These are phyloP conservation scores for Delonix regia DNA, from an alignment of 306 rosid genomes.

Conservation along the genomic window DNA sequence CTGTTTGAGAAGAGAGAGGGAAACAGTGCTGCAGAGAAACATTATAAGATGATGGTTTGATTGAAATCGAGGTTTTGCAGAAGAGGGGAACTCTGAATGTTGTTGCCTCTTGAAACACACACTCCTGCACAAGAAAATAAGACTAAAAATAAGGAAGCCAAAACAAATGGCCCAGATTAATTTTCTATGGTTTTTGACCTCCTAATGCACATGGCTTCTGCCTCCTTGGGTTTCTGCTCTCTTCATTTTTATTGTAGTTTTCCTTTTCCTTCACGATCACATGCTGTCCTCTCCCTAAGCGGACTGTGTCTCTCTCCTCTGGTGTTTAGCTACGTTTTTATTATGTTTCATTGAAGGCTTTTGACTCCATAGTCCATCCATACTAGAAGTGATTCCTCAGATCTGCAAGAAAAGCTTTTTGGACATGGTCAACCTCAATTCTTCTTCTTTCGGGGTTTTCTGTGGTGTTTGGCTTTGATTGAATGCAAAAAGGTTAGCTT, in stretches of 20 bases:
- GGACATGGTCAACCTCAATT: constrained; percentile 51
- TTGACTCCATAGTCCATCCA: constrained; percentile 49
- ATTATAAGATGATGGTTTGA: constrained; percentile 36
- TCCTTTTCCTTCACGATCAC: constrained; percentile 49
- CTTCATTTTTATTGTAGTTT: constrained; percentile 40
- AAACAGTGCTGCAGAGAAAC: constrained; percentile 1
- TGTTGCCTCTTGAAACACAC: constrained; percentile 39
- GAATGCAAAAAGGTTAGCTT: constrained; percentile 52
- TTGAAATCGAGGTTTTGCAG: constrained; percentile 35
- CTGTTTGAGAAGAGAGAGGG: background rate
- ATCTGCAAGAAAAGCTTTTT: constrained; percentile 61
- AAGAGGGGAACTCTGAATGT: constrained; percentile 45
- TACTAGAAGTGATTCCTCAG: constrained; percentile 76
- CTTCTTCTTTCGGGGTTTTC: constrained; percentile 40
- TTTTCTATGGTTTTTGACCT: constrained; percentile 80
- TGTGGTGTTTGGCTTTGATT: constrained; percentile 36
- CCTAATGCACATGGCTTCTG: constrained; percentile 92
- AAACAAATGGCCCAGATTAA: constrained; percentile 35
- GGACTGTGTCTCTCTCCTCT: constrained; percentile 38
- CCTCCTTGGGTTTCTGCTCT: constrained; percentile 59
- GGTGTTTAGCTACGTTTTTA: constrained; percentile 39
- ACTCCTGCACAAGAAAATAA: constrained; percentile 26
- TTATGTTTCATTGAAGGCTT: constrained; percentile 55
- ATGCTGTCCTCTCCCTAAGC: constrained; percentile 45
- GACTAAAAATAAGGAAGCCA: constrained; percentile 21